phyloP scores from a whole-genome alignment of 2,329 filamentous ascomycete genomes.

The Hypoxylon sp. region DNA sequence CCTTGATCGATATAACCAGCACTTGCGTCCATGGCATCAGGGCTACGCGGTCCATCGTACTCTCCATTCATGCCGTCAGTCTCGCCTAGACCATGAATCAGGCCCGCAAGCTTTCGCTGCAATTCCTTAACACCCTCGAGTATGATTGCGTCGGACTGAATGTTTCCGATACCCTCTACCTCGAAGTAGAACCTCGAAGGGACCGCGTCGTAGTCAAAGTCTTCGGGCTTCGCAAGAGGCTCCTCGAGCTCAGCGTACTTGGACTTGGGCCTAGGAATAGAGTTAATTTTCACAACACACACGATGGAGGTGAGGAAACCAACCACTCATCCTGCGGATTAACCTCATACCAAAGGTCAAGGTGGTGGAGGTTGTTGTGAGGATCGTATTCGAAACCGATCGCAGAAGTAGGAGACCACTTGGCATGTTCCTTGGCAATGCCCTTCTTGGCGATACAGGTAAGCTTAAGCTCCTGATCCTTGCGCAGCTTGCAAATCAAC shows the following conservation, averaged over 20 bases:
- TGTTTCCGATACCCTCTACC: slow-evolving; percentile 87
- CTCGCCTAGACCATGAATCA: slow-evolving; percentile 74
- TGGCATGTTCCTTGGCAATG: slow-evolving; percentile 98
- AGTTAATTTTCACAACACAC: slow-evolving; percentile 41
- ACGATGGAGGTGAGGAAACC: slow-evolving; percentile 52
- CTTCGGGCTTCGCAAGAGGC: slow-evolving; percentile 82
- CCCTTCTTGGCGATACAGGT: slow-evolving; percentile 97
- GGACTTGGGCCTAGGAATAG: slow-evolving; percentile 76
- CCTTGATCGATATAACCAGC: slow-evolving; percentile 71
- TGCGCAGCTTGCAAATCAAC: slow-evolving; percentile 90
- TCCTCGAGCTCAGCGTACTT: slow-evolving; percentile 86
- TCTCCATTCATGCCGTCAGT: slow-evolving; percentile 69
- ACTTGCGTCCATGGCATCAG: slow-evolving; percentile 71
- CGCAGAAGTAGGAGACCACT: slow-evolving; percentile 94
- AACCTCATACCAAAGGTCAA: slow-evolving; percentile 95
- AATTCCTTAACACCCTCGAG: slow-evolving; percentile 89
- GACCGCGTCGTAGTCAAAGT: slow-evolving; percentile 90
- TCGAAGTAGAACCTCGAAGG: slow-evolving; percentile 93
- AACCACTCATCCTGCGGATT: slow-evolving; percentile 88
- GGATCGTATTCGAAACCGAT: slow-evolving; percentile 99
- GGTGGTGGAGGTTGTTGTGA: slow-evolving; percentile 92
- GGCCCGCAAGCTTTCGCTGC: slow-evolving; percentile 87
- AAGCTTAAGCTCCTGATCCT: slow-evolving; percentile 90
- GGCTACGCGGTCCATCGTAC: slow-evolving; percentile 75
- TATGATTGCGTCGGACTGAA: slow-evolving; percentile 91